These are phyloP conservation scores for Acacia concinna DNA, from an alignment of 331 rosid genomes.

Conservation along the genomic window DNA sequence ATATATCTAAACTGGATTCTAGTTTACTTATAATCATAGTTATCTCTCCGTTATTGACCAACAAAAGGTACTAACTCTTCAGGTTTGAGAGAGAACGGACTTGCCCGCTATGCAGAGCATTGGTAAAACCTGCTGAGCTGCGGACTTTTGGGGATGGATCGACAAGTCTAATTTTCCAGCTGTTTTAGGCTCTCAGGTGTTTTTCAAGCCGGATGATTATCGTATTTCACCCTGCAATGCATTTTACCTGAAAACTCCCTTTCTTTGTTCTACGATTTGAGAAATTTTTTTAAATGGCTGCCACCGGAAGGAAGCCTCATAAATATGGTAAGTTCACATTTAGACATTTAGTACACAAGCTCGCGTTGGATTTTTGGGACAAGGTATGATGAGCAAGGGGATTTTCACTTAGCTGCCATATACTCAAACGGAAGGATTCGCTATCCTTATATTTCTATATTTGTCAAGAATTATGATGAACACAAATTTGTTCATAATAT, in stretches of 20 bases:
- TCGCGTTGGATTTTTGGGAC: constrained; percentile 11
- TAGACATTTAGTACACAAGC: constrained; percentile 20
- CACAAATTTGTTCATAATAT: constrained; percentile 26
- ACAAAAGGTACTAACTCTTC: constrained; percentile 34
- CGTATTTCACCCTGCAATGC: constrained; percentile 22
- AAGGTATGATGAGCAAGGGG: constrained; percentile 29
- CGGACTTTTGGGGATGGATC: constrained; percentile 88
- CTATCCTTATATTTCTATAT: constrained; percentile 26
- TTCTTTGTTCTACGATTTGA: constrained; percentile 17
- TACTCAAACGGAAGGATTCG: constrained; percentile 9
- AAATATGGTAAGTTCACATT: background rate
- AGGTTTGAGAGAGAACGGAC: constrained; percentile 97
- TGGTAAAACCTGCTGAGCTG: constrained; percentile 76
- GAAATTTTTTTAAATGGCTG: constrained; percentile 33
- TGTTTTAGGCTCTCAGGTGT: constrained; percentile 43
- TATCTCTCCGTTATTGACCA: constrained; percentile 8
- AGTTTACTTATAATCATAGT: constrained; percentile 17
- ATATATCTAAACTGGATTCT: constrained; percentile 1
- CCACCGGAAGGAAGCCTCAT: constrained; percentile 22
- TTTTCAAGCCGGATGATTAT: constrained; percentile 15
- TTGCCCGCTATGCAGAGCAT: constrained; percentile 89
- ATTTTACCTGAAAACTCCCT: constrained; percentile 13
- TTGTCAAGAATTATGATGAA: background rate
- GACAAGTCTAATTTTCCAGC: constrained; percentile 72
- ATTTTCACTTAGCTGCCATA: constrained; percentile 9